These are phyloP conservation scores for Dacryopinax primogenitus DNA, from an alignment of 768 basidiomycete genomes.

Conservation along the genomic window DNA sequence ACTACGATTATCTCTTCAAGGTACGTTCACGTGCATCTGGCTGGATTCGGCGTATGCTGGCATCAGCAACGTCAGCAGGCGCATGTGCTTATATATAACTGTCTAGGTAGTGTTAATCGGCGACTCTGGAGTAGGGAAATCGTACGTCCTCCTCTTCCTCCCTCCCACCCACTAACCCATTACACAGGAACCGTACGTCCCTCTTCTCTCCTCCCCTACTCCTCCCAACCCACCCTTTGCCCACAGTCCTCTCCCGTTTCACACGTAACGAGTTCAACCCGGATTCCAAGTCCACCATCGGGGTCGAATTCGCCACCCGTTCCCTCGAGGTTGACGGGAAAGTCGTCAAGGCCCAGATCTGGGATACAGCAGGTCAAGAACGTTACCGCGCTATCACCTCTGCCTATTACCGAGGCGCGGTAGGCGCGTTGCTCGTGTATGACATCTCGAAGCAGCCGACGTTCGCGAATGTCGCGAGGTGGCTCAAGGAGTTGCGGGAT, in stretches of 20 bases:
- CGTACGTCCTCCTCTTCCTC: slow-evolving; percentile 48
- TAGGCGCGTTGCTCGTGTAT: slow-evolving; percentile 29
- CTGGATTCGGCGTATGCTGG: neutral
- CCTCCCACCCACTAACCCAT: slow-evolving; percentile 5
- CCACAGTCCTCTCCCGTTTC: slow-evolving; percentile 36
- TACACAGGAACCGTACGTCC: slow-evolving; percentile 50
- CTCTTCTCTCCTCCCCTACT: too few relatives aligned
- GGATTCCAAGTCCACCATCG: slow-evolving; percentile 39
- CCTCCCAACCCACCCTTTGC: slow-evolving; percentile 1
- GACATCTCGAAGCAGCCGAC: slow-evolving; percentile 29
- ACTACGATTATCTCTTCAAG: slow-evolving; percentile 99
- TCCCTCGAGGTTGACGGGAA: slow-evolving; percentile 34
- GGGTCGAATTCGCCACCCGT: slow-evolving; percentile 37
- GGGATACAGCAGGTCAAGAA: slow-evolving; percentile 43
- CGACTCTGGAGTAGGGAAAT: slow-evolving; percentile 98
- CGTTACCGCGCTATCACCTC: slow-evolving; percentile 41
- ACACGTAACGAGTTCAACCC: slow-evolving; percentile 38
- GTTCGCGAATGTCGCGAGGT: slow-evolving; percentile 29
- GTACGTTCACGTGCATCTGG: slow-evolving; percentile 36
- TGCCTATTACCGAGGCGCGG: slow-evolving; percentile 37
- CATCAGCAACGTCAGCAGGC: neutral
- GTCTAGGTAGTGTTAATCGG: slow-evolving; percentile 91
- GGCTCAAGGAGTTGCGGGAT: slow-evolving; percentile 94
- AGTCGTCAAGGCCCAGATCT: slow-evolving; percentile 38
- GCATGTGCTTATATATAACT: neutral